Conservation (phyloP, 2,329 filamentous ascomycete genomes). For the Incumbomyces delicatus region DNA sequence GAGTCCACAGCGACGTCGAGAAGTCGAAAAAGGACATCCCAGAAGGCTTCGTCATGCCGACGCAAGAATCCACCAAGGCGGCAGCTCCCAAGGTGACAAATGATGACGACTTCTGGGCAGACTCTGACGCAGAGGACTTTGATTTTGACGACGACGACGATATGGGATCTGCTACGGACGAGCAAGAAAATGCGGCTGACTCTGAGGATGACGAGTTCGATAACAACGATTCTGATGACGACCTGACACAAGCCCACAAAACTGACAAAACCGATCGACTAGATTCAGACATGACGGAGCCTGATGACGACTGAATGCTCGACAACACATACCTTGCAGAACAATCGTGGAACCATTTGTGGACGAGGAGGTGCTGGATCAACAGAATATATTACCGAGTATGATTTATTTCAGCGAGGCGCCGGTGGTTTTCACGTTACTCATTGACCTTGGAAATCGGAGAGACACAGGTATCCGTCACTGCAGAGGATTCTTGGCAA, state of each 20-base stretch:
- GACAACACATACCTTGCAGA: background rate
- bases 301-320: slow-evolving; percentile 7
- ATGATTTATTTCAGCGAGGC: too few species aligned
- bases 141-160: slow-evolving; percentile 37
- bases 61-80: slow-evolving; percentile 49
- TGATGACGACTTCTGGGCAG: slow-evolving; percentile 73
- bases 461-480: too few species aligned
- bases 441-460: too few species aligned
- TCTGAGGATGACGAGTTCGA: slow-evolving; percentile 25
- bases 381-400: too few species aligned
- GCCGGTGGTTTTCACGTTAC: too few species aligned
- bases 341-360: background rate
- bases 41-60: slow-evolving; percentile 70
- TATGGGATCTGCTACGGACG: slow-evolving; percentile 37
- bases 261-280: slow-evolving; percentile 11
- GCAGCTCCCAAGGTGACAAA: slow-evolving; percentile 52
- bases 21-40: slow-evolving; percentile 72
- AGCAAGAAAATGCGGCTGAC: slow-evolving; percentile 9
- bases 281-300: slow-evolving; percentile 20
- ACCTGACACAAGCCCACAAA: slow-evolving; percentile 29
- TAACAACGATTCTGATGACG: slow-evolving; percentile 49
- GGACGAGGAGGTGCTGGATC: too few species aligned
- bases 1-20: slow-evolving; percentile 61
- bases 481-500: too few species aligned
- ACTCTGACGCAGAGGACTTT: slow-evolving; percentile 58